Base-by-base conservation (phyloP, 768 basidiomycete genomes). In the Leccinum sublutescens region DNA sequence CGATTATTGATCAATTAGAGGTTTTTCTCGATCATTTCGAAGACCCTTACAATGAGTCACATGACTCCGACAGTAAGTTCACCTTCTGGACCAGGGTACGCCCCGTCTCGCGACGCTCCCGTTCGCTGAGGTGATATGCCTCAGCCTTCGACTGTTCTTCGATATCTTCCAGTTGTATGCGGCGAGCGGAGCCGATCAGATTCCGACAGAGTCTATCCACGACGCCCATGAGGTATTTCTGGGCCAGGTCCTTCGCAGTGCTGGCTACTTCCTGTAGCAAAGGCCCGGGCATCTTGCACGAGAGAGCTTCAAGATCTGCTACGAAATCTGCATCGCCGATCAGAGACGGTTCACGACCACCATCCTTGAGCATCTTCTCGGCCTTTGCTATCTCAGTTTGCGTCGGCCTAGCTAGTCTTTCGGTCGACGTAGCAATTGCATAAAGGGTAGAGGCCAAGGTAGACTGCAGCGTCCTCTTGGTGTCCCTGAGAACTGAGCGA, bases 311-410 rank as follows among this genome's bases (percentile, higher is more conserved):
- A 11, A 71, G 64, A 50, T 71, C 67, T 4, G 64, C 33, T 15
- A 71, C 36, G 45, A 72, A 71, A 23, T 67, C 63, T 2, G 59
- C 48, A 45, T 71, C 70, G 27, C 3, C 58, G 3, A 68, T 40
- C 21, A 65, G 70, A 40, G 66, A 64, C 19, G 59, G 12, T 27
- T 70, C 66, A 1, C 58, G 31, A 33, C 49, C 19, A 11, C 68
- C 66, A 2, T 71, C 70, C 58, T 48, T 71, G 4, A 71, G 54
- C 62, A 71, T 51, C 48, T 51, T 60, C 0, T 71, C 68, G 3
- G 66, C 68, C 5, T 10, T 53, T 31, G 2, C 48, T 8, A 6
- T 53, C 19, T 71, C 62, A 14, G 51, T 8, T 34, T 50, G 4
- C 1, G 66, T 71, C 1, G 59, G 60, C 27, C 55, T 69, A 6